Conservation (phyloP, 495 filamentous ascomycete genomes). For the Tuber melanosporum region DNA sequence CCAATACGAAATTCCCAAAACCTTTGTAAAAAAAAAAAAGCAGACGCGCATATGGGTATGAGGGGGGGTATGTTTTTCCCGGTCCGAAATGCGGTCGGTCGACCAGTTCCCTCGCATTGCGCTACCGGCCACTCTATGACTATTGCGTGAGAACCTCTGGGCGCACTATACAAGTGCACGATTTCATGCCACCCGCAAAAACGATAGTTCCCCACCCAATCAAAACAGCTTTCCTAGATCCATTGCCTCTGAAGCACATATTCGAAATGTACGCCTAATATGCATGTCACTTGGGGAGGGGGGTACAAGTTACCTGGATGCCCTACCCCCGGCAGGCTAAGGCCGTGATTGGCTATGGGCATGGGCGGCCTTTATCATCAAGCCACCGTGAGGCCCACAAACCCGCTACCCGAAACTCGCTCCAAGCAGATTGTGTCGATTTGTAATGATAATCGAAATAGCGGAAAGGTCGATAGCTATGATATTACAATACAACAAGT, state of each 20-base stretch:
- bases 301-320: not conserved
- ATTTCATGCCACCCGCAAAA: not conserved
- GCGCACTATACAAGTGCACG: not conserved
- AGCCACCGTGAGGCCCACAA: no score
- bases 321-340: no score
- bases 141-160: not conserved
- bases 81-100: not conserved
- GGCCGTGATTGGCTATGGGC: no score
- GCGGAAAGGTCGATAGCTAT: no score
- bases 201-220: not conserved
- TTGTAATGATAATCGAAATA: no score
- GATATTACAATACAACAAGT: no score
- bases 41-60: not conserved
- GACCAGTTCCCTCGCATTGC: not conserved
- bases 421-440: no score
- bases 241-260: not conserved
- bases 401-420: no score
- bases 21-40: not conserved
- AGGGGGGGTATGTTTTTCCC: not conserved
- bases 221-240: not conserved
- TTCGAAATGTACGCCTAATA: not conserved
- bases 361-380: no score
- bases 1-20: not conserved
- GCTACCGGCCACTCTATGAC: not conserved
- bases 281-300: not conserved